Conservation (phyloP, 2,329 filamentous ascomycete species). For the Fusarium oligoseptatum region DNA sequence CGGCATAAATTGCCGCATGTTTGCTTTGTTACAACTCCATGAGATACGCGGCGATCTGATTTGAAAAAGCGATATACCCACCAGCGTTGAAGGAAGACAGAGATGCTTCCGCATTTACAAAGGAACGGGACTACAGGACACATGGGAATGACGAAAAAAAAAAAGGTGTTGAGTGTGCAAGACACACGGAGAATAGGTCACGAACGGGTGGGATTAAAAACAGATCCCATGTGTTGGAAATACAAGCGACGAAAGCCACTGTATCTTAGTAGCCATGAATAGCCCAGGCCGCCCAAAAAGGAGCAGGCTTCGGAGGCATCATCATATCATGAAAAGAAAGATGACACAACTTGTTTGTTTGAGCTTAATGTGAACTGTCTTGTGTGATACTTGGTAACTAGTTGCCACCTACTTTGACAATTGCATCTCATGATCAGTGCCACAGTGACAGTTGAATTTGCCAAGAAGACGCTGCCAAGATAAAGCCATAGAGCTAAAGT, state of each 20-base stretch:
- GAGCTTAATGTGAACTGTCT: slow-evolving; percentile 18
- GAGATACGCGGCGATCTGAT: slow-evolving; percentile 47
- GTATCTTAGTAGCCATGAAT: slow-evolving; percentile 31
- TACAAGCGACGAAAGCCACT: slow-evolving; percentile 32
- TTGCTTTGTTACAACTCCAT: slow-evolving; percentile 37
- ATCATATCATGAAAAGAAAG: slow-evolving; percentile 22
- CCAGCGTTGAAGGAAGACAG: slow-evolving; percentile 46
- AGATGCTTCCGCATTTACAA: slow-evolving; percentile 41
- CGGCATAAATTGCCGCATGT: slow-evolving; percentile 14
- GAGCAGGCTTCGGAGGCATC: slow-evolving; percentile 30
- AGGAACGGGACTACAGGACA: slow-evolving; percentile 46
- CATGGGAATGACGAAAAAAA: slow-evolving; percentile 36
- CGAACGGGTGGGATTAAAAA: slow-evolving; percentile 20
- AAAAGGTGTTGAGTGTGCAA: slow-evolving; percentile 32
- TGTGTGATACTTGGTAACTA: background rate
- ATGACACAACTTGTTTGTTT: background rate
- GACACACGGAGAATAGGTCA: slow-evolving; percentile 21
- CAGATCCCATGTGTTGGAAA: slow-evolving; percentile 32
- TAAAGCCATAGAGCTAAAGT: background rate
- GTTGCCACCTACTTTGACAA: slow-evolving; percentile 1
- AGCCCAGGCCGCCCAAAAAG: slow-evolving; percentile 29
- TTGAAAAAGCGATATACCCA: slow-evolving; percentile 47
- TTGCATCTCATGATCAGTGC: slow-evolving; percentile 21
- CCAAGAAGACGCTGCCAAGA: slow-evolving; percentile 5
- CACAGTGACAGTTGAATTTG: slow-evolving; percentile 14